These are phyloP conservation scores for Cladobotryum mycophilum DNA, from an alignment of 2,329 filamentous ascomycete genomes.

Conservation along the genomic window DNA sequence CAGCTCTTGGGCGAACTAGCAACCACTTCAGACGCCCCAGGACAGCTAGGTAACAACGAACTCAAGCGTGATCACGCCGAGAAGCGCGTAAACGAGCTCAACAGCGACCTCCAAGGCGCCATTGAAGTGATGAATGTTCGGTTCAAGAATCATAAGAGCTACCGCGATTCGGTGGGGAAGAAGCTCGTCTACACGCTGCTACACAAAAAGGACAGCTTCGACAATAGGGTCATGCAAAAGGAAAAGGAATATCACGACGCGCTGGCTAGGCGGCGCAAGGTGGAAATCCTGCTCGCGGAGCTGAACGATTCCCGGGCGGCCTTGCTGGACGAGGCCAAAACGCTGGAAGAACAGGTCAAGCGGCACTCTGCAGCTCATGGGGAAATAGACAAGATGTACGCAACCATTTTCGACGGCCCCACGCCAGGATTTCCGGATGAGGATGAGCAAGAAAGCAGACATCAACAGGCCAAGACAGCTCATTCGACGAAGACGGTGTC, in stretches of 20 bases:
- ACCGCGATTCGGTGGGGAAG: slow-evolving; percentile 5
- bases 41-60: slow-evolving; percentile 4
- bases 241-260: slow-evolving; percentile 7
- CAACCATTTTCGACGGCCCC: slow-evolving; percentile 6
- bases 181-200: slow-evolving; percentile 9
- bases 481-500: slow-evolving; percentile 8
- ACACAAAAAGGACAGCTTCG: slow-evolving; percentile 6
- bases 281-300: slow-evolving; percentile 2
- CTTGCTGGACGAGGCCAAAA: slow-evolving; percentile 2
- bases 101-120: slow-evolving; percentile 4
- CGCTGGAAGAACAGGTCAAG: background rate
- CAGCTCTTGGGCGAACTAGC: slow-evolving; percentile 9
- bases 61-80: slow-evolving; percentile 6
- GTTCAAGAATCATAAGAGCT: slow-evolving; percentile 10
- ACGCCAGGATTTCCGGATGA: slow-evolving; percentile 10
- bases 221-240: slow-evolving; percentile 4
- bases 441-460: slow-evolving; percentile 9
- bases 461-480: slow-evolving; percentile 1
- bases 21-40: slow-evolving; percentile 4
- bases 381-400: slow-evolving; percentile 6
- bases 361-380: slow-evolving; percentile 8
- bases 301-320: slow-evolving; percentile 5
- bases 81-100: slow-evolving; percentile 7
- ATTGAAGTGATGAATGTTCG: slow-evolving; percentile 5
- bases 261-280: slow-evolving; percentile 7